Conservation (phyloP, 306 rosid species). For the Lathyrus sativus region DNA sequence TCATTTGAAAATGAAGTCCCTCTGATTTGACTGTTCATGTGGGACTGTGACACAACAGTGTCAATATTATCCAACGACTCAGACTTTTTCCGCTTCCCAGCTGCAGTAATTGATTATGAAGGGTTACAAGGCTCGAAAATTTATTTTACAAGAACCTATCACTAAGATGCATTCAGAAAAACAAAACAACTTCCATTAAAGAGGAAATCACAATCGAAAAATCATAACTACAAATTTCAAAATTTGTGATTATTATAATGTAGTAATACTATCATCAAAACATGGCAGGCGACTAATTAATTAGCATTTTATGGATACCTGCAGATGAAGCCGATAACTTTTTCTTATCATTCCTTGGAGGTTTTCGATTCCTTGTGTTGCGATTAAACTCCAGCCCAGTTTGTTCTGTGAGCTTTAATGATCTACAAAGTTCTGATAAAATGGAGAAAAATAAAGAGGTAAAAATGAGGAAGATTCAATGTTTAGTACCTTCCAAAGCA, state of each 20-base stretch:
- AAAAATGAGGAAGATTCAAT: constrained; percentile 23
- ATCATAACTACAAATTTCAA: constrained; percentile 28
- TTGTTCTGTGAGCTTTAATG: constrained; percentile 54
- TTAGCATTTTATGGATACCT: constrained; percentile 64
- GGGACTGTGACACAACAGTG: constrained; percentile 47
- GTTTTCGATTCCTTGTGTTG: constrained; percentile 57
- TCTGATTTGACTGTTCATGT: constrained; percentile 48
- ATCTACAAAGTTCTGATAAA: constrained; percentile 80
- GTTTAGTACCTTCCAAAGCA: constrained; percentile 37
- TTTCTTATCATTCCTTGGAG: constrained; percentile 78
- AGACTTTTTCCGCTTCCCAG: constrained; percentile 56
- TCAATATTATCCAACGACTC: constrained; percentile 48
- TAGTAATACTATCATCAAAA: constrained; percentile 15
- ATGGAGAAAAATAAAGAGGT: not conserved
- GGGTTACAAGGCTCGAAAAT: constrained; percentile 57
- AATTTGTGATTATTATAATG: constrained; percentile 5
- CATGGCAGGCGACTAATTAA: constrained; percentile 4
- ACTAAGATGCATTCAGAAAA: constrained; percentile 33
- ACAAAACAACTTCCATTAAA: constrained; percentile 28
- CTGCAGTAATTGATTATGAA: constrained; percentile 51
- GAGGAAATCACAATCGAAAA: constrained; percentile 22
- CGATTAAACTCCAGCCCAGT: constrained; percentile 57
- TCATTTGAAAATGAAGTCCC: constrained; percentile 38
- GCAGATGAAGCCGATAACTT: constrained; percentile 58
- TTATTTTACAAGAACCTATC: constrained; percentile 24